Evolutionary conservation across 2,329 filamentous ascomycete genomes (phyloP), one percentile per base, ranked within the genome.

Genomic region (Penicillium sp.): DNA sequence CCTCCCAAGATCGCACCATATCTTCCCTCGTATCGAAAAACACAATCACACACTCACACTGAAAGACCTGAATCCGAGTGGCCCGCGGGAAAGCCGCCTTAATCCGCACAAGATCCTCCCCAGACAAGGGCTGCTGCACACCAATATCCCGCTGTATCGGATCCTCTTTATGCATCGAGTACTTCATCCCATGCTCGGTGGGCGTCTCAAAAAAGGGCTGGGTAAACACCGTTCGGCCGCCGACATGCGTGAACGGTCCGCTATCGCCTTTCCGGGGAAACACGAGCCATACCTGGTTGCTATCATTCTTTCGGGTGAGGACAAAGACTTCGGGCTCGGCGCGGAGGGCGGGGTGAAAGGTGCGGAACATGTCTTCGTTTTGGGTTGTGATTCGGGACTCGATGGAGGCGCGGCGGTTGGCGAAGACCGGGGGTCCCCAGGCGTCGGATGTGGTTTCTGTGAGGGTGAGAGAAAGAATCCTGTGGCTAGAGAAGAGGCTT

Each of bases 11-110:
- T 3, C 22, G 16, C 19, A 55, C 14, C 53, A 55, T 55, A 33
- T 47, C 53, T n/a, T 47, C 43, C 44, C 43, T 47, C 5, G 10
- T 35, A 4, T 24, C 16, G 11, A 55, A 55, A 11, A 27, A 39
- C 10, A 55, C 53, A 33, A 55, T 49, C 19, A 33, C 43, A 49
- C 43, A 55, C 24, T 55, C 53, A n/a, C 53, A 49, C 22, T 47
- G 18, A 35, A 47, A 46, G 10, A 55, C 7, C 27, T 44, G 35
- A 49, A 55, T 36, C 4, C 43, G 35, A 24, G 19, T 19, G 5
- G 43, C 33, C 22, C 44, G 22, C 9, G 53, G 43, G 22, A 55
- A 49, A 19, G 24, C 22, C 10, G 18, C 2, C 35, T 49, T 18
- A 11, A 55, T 47, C 43, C 7, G 11, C 2, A 4, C 44, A 14